Conservation (phyloP, 768 basidiomycete species). For the Daedalea quercina region DNA sequence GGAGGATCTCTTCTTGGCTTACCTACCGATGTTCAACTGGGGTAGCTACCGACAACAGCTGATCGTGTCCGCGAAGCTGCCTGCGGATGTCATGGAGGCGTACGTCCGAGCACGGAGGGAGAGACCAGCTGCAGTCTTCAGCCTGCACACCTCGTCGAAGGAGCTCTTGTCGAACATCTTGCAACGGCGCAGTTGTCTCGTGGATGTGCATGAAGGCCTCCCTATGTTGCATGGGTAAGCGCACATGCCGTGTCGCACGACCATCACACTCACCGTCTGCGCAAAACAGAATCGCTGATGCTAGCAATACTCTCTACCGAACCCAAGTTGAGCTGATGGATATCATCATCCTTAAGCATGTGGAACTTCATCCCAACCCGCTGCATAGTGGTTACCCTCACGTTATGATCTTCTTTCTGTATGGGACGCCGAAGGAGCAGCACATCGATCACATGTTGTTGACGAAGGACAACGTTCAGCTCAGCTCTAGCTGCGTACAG, state of each 20-base stretch:
- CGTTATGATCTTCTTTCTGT: conserved; percentile 35
- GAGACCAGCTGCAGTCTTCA: background rate
- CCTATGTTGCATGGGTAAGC: background rate
- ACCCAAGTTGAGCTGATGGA: conserved; percentile 4
- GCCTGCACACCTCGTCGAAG: background rate
- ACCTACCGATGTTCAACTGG: conserved; percentile 30
- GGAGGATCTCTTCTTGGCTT: conserved; percentile 25
- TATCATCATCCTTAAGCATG: conserved; percentile 26
- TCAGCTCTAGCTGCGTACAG: conserved; percentile 6
- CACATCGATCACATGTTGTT: conserved; percentile 28
- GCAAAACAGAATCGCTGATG: background rate
- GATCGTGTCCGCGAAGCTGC: conserved; percentile 19
- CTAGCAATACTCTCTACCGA: background rate
- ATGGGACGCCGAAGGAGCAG: conserved; percentile 22
- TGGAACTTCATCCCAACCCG: conserved; percentile 21
- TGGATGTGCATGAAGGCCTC: background rate
- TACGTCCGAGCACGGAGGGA: background rate
- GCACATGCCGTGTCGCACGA: too few relatives aligned
- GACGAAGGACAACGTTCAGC: conserved; percentile 16
- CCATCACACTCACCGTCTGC: too few relatives aligned
- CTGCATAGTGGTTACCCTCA: conserved; percentile 26
- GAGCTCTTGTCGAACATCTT: background rate
- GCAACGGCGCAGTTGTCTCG: background rate
- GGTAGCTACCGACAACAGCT: conserved; percentile 32
- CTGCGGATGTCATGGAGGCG: background rate